phyloP scores from a whole-genome alignment of 257 asterid genomes.

The Fraxinus anomala region DNA sequence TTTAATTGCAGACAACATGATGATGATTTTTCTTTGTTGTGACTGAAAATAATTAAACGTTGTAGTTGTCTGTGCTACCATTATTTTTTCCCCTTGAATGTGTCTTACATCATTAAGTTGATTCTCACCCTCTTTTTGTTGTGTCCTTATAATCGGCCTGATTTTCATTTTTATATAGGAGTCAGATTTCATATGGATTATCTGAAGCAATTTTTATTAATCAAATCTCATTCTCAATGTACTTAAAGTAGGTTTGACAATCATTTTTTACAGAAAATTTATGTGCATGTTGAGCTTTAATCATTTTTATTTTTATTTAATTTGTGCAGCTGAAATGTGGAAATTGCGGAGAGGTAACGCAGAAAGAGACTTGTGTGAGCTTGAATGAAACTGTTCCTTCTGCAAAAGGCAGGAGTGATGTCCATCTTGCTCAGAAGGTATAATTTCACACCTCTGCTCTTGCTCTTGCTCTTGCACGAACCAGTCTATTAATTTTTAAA shows the following conservation, averaged over 20 bases:
- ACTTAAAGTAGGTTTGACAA: constrained; percentile 6
- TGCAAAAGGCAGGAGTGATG: constrained; percentile 57
- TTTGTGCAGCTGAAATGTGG: constrained; percentile 69
- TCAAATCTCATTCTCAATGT: neutral
- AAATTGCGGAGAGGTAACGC: constrained; percentile 71
- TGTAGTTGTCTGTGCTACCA: neutral
- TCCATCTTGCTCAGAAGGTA: constrained; percentile 81
- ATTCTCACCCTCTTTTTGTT: neutral
- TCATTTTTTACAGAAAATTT: neutral
- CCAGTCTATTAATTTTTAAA: neutral
- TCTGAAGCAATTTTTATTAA: neutral
- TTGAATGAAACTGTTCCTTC: constrained; percentile 62
- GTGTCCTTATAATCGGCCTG: neutral
- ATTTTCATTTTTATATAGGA: neutral
- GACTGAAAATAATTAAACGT: neutral
- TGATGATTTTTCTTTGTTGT: neutral
- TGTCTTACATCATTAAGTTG: neutral
- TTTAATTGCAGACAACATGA: neutral
- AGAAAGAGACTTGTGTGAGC: constrained; percentile 68
- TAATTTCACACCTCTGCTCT: neutral
- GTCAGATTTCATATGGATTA: neutral
- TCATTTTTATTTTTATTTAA: neutral
- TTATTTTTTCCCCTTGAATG: neutral
- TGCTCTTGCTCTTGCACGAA: neutral
- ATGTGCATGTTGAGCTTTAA: neutral